These are phyloP conservation scores for Coix lacrymajobi DNA, from an alignment of 176 grass and related monocot genomes.

Conservation along the genomic window DNA sequence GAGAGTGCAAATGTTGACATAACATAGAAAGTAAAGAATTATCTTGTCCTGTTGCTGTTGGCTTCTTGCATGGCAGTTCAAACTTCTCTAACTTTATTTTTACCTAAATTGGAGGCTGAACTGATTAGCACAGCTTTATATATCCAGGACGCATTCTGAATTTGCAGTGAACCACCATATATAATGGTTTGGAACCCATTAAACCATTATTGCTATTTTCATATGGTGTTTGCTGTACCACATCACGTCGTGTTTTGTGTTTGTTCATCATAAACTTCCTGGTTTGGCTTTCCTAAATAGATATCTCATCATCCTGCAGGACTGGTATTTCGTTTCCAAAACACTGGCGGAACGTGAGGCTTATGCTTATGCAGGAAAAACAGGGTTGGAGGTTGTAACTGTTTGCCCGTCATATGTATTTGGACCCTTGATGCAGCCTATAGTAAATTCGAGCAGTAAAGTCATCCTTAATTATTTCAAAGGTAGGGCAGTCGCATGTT, in stretches of 20 bases:
- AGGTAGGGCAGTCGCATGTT: conserved; percentile 9
- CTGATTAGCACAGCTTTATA: not conserved
- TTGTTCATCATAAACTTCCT: not conserved
- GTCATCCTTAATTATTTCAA: conserved; percentile 35
- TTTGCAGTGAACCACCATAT: not conserved
- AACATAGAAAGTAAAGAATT: not conserved
- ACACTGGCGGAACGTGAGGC: conserved; percentile 47
- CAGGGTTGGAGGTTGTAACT: conserved; percentile 40
- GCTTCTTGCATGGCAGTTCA: not conserved
- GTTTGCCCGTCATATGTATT: conserved; percentile 25
- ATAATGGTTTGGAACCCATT: too few species aligned
- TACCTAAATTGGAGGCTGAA: not conserved
- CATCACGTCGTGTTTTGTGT: not conserved
- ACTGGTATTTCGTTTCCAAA: conserved; percentile 61
- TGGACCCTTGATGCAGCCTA: conserved; percentile 41
- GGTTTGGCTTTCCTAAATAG: not conserved
- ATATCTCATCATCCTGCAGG: conserved; percentile 22
- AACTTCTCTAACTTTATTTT: not conserved
- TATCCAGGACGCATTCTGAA: not conserved
- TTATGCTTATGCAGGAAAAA: conserved; percentile 38
- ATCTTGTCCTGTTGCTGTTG: not conserved
- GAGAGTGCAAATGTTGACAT: not conserved
- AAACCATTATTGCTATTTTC: too few species aligned
- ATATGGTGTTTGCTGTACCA: not conserved
- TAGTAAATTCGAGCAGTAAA: conserved; percentile 36